Base-by-base conservation (phyloP, 805 yeast genomes). In the Ogataea pilisensis region DNA sequence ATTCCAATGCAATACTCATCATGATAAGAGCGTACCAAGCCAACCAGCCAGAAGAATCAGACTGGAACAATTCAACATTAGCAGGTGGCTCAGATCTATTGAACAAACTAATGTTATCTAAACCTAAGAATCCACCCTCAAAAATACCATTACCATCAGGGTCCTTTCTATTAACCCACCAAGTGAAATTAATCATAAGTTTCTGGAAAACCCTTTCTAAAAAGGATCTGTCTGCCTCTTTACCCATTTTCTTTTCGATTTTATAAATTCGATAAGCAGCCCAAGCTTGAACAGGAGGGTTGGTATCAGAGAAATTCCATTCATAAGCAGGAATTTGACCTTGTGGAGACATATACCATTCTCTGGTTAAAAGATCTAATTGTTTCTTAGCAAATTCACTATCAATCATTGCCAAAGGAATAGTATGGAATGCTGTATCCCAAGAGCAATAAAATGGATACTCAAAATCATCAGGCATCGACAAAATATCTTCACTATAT, bases 271-370 rank as follows among this genome's bases (percentile, higher is more conserved):
- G 74, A 61, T 80, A 89, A 12, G 90, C 81, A 1, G 96, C 82
- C 96, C 96, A 89, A 0, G 96, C 96, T 60, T 90, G 96, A 27
- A 89, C 97, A 0, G 97, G 97, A 1, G 97, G 97, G 60, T 89
- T 89, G n/a, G 90, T 95, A 62, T 89, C 97, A 46, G 85, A 71
- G 56, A 89, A 89, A 61, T 90, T 89, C 97, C 97, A 89, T 64
- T 89, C 97, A 61, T 89, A 89, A 12, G 96, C 96, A 0, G 97
- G 96, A 49, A 88, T 78, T 64, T 90, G 96, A n/a, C 97, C 97
- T 60, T 89, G 89, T 34, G 96, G 96, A 60, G 91, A 96, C 95
- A 88, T 87, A 60, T 89, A 89, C 96, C 96, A 89, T 64, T 89
- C 97, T 57, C 96, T 75, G 24, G 95, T 83, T 60, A 89, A 68